Conservation (phyloP, 495 filamentous ascomycete species). For the Penicillium alfredii region DNA sequence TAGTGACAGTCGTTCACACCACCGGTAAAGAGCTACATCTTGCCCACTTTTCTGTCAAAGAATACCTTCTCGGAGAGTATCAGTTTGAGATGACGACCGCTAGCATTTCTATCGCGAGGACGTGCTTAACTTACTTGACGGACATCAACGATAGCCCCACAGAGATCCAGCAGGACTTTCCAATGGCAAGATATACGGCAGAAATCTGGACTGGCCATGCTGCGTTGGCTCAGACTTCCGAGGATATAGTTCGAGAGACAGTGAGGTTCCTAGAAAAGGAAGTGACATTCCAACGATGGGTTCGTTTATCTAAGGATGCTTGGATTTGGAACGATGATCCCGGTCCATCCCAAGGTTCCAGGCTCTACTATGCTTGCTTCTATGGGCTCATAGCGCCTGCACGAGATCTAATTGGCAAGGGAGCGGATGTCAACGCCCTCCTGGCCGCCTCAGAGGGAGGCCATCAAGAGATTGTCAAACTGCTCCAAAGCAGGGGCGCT, state of each 20-base stretch:
- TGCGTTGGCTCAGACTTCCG: slow-evolving; percentile 6
- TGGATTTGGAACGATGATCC: background rate
- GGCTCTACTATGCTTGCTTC: slow-evolving; percentile 14
- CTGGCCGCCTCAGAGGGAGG: slow-evolving; percentile 16
- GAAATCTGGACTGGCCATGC: slow-evolving; percentile 16
- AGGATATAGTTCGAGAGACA: slow-evolving; percentile 5
- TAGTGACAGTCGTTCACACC: slow-evolving; percentile 9
- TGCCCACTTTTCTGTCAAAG: slow-evolving; percentile 27
- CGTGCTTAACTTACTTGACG: slow-evolving; percentile 23
- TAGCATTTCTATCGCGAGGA: slow-evolving; percentile 18
- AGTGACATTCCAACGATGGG: slow-evolving; percentile 12
- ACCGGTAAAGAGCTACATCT: slow-evolving; percentile 14
- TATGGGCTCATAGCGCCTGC: slow-evolving; percentile 5
- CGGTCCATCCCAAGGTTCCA: slow-evolving; percentile 1
- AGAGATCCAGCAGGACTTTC: slow-evolving; percentile 13
- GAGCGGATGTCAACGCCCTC: slow-evolving; percentile 28
- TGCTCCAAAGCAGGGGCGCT: too few relatives aligned
- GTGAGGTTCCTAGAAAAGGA: slow-evolving; percentile 12
- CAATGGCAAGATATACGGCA: slow-evolving; percentile 16
- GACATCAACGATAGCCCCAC: slow-evolving; percentile 9
- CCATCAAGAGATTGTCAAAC: slow-evolving; percentile 6
- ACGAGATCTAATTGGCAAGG: slow-evolving; percentile 9
- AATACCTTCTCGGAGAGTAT: slow-evolving; percentile 17
- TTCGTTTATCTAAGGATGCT: slow-evolving; percentile 8
- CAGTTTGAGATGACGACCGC: slow-evolving; percentile 7